Evolutionary conservation across 2,329 filamentous ascomycete genomes (phyloP), one percentile per base, ranked within the genome.

Genomic region (Hypomyces rosellus): DNA sequence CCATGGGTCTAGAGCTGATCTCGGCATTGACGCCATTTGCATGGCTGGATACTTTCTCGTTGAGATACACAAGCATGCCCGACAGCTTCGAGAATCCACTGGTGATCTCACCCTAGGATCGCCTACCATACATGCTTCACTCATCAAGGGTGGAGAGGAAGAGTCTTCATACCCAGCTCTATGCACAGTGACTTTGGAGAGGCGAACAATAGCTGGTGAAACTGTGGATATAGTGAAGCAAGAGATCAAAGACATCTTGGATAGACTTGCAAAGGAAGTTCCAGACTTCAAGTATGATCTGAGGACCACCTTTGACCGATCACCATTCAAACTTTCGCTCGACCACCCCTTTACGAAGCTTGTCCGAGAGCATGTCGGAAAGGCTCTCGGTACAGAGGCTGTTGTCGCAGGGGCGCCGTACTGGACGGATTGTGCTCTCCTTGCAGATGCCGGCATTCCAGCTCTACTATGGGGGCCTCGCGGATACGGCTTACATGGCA

Each of bases 361-460:
- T 5, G 63, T 69, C 0, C 45, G 58, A 1, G 55, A 64, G 1
- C 57, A 63, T 34, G 62, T 67, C 1, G 49, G 59, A 2, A 39
- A 56, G 3, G 56, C 63, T 0, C 55, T 70, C 1, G 67, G 63
- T 0, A 49, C 36, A 7, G 48, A 63, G 0, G 60, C 65, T 0
- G 49, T 48, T 0, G 51, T 73, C 1, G 25, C 48, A 2, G 65
- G 64, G 6, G 66, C 58, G 1, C 57, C 67, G 0, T 77, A 69
- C 53, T 80, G 75, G 77, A 75, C 73, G 1, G 75, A 80, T 56
- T 73, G 69, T n/a, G 75, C 75, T 2, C 57, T 78, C 12, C 54
- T 80, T 1, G 63, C 66, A 1, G 64, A 70, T 15, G 63, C 60
- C 13, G 76, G 74, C 0, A 74, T 78, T 25, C 69, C 74, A 0